A percentile compares a stretch with the other conserved stretches of the same genome.
Evolutionary conservation across 148 eudicot species (phyloP).

Genomic region (Cornus kousa): DNA sequence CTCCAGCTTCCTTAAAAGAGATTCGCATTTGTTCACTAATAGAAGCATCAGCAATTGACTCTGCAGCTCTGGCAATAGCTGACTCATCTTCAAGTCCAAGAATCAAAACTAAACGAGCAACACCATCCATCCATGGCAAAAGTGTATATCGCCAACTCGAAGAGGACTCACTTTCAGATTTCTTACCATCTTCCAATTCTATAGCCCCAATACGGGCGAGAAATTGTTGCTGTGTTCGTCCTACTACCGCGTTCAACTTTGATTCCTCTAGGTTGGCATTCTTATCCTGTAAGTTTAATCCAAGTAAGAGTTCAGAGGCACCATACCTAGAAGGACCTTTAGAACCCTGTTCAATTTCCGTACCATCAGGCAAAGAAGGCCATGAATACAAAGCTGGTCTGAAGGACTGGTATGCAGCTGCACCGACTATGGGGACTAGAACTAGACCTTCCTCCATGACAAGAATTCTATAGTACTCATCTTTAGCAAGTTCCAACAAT

Average conservation of each 20-base stretch:
- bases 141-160: conserved; percentile 43
- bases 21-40: conserved; percentile 59
- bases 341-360: conserved; percentile 49
- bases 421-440: conserved; percentile 80
- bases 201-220: conserved; percentile 85
- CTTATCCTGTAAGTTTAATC: conserved; percentile 54
- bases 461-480: conserved; percentile 61
- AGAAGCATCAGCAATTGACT: conserved; percentile 67
- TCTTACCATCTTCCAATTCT: conserved; percentile 54
- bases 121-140: conserved; percentile 76
- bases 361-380: conserved; percentile 88
- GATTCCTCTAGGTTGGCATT: conserved; percentile 48
- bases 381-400: conserved; percentile 67
- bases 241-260: conserved; percentile 66
- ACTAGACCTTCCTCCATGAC: conserved; percentile 81
- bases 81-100: conserved; percentile 79
- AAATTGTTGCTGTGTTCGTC: conserved; percentile 71
- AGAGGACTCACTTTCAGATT: conserved; percentile 26
- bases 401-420: conserved; percentile 66
- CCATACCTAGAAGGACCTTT: conserved; percentile 66
- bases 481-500: conserved; percentile 67
- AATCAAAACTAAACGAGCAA: conserved; percentile 84
- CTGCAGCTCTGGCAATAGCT: conserved; percentile 69
- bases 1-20: conserved; percentile 83
- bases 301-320: conserved; percentile 73